Conservation (phyloP, 345 rosid species). For the Xanthoceras sorbifolium region DNA sequence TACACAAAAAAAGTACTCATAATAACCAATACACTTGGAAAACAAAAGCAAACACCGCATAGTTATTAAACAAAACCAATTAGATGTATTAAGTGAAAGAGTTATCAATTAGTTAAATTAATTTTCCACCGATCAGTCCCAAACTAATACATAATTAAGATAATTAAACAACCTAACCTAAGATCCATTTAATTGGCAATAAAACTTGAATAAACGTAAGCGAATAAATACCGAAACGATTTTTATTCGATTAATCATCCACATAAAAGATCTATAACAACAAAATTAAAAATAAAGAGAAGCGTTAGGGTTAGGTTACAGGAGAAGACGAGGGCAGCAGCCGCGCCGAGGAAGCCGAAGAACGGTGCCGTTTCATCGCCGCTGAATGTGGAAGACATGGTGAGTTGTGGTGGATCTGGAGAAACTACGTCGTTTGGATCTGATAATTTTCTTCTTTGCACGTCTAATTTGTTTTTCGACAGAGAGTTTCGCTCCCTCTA, state of each 20-base stretch:
- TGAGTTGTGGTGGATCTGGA: slow-evolving; percentile 27
- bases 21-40: neutral
- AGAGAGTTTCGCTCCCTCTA: slow-evolving; percentile 4
- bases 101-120: neutral
- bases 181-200: neutral
- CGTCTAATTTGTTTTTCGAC: neutral
- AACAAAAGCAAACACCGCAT: neutral
- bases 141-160: neutral
- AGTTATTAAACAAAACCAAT: neutral
- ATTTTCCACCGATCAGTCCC: neutral
- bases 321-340: slow-evolving; percentile 87
- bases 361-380: slow-evolving; percentile 91
- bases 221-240: too few species aligned
- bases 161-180: neutral
- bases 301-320: slow-evolving; percentile 39
- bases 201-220: neutral
- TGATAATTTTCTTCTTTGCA: too few species aligned
- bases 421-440: neutral
- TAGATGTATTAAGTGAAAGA: neutral
- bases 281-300: neutral
- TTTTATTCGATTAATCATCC: neutral
- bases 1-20: neutral
- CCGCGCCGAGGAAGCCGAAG: slow-evolving; percentile 90
- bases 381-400: slow-evolving; percentile 65
- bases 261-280: neutral